Percentiles rank a stretch among this genome's conserved stretches.
Conservation (phyloP, 2,329 filamentous ascomycete species). For the Ceratocystis huliohia region DNA sequence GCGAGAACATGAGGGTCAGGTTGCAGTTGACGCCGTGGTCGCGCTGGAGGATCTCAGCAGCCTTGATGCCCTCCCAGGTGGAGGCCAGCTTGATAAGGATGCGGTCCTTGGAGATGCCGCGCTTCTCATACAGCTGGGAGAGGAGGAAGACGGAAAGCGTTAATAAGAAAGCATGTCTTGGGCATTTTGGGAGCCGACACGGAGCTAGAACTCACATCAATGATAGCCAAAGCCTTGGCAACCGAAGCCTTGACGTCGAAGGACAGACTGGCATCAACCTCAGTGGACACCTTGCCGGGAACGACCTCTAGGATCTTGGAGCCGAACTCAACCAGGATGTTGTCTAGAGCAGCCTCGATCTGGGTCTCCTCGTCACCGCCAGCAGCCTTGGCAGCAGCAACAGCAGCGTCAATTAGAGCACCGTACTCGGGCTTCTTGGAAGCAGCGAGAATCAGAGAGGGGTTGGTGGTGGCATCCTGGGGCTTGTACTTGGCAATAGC, state of each 20-base stretch:
- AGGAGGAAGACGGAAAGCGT: constrained; percentile 11
- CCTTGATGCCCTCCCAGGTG: constrained; percentile 99
- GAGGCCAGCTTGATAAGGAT: constrained; percentile 98
- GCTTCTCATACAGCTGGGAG: constrained; percentile 75
- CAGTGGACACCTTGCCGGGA: constrained; percentile 95
- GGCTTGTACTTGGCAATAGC: constrained; percentile 99
- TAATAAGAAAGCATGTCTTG: not conserved
- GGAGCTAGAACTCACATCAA: constrained; percentile 52
- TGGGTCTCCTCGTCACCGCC: constrained; percentile 59
- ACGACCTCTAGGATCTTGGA: constrained; percentile 95
- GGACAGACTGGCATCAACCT: constrained; percentile 91
- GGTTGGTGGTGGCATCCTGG: constrained; percentile 99
- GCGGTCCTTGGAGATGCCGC: constrained; percentile 85
- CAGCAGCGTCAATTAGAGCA: constrained; percentile 73
- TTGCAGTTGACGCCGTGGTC: constrained; percentile 97
- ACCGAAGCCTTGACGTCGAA: constrained; percentile 90
- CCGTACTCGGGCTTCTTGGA: constrained; percentile 97
- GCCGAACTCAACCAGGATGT: constrained; percentile 93
- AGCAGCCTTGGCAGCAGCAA: constrained; percentile 72
- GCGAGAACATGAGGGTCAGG: constrained; percentile 97
- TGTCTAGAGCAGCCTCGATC: constrained; percentile 82
- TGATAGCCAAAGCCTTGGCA: constrained; percentile 92
- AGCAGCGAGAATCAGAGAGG: constrained; percentile 92
- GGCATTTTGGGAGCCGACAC: not conserved
- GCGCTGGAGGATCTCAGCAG: constrained; percentile 88